Evolutionary conservation across 106 monocot species (phyloP).

Genomic region (Dendrobium catenatum): DNA sequence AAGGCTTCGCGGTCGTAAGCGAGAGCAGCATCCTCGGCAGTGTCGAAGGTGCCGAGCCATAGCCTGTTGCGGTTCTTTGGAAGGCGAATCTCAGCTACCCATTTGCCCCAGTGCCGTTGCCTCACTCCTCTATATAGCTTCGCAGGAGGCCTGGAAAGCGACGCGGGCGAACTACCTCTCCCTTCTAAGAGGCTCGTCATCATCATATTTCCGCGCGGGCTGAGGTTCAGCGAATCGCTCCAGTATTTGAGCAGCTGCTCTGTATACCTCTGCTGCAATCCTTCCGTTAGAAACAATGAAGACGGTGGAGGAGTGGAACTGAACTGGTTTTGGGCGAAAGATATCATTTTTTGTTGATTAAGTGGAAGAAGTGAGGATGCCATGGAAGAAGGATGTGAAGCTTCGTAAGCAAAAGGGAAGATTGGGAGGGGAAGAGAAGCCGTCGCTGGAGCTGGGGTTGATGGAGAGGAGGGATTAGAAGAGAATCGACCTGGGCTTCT

Average conservation of each 20-base stretch:
- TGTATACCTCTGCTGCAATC: not conserved
- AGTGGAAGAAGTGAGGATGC: not conserved
- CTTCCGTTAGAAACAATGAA: not conserved
- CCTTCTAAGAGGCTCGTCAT: slow-evolving; percentile 3
- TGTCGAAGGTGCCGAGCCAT: slow-evolving; percentile 97
- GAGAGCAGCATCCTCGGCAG: slow-evolving; percentile 85
- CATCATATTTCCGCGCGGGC: slow-evolving; percentile 35
- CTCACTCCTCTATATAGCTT: slow-evolving; percentile 65
- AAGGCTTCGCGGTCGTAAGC: slow-evolving; percentile 95
- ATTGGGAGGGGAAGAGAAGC: not conserved
- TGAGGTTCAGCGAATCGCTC: slow-evolving; percentile 42
- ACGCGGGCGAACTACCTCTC: not conserved
- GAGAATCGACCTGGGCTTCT: not conserved
- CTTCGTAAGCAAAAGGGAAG: slow-evolving; percentile 7
- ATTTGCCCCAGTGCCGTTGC: slow-evolving; percentile 73
- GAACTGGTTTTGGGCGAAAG: not conserved
- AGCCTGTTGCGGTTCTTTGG: slow-evolving; percentile 73
- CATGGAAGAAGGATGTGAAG: not conserved
- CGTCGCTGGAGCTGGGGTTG: not conserved
- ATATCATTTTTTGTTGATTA: slow-evolving; percentile 3
- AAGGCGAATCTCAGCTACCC: slow-evolving; percentile 70
- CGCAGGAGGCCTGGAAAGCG: not conserved
- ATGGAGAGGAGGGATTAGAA: not conserved
- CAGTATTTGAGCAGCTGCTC: slow-evolving; percentile 9
- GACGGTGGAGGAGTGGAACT: not conserved